Evolutionary conservation across 2,329 filamentous ascomycete species (phyloP).

Genomic region (Trichoderma sp.): DNA sequence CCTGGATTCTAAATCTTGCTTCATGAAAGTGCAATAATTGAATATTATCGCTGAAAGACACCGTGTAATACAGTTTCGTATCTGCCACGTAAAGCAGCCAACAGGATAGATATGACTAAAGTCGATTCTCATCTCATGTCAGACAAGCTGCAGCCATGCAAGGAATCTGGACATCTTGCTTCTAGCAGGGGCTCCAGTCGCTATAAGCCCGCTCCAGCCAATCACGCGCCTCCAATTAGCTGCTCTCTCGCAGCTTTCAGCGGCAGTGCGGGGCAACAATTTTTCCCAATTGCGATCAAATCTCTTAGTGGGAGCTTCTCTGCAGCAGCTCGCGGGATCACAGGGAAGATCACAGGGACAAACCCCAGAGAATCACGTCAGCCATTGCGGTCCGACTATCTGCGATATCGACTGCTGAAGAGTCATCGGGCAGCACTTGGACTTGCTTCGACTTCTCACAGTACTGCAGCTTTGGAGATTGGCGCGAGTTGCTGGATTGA

Average conservation of each 20-base stretch:
- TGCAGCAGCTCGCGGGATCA: conserved; percentile 24
- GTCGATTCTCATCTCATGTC: neutral
- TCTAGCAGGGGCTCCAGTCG: neutral
- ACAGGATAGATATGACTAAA: neutral
- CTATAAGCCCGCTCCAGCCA: conserved; percentile 12
- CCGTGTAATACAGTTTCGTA: neutral
- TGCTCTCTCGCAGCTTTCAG: conserved; percentile 7
- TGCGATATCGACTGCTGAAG: neutral
- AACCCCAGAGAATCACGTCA: conserved; percentile 23
- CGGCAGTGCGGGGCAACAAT: conserved; percentile 7
- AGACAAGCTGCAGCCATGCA: neutral
- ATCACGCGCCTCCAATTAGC: conserved; percentile 22
- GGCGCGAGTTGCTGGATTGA: neutral
- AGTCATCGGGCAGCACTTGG: neutral
- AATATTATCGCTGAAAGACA: neutral
- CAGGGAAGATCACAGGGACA: conserved; percentile 39
- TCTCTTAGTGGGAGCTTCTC: conserved; percentile 6
- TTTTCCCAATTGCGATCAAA: conserved; percentile 1
- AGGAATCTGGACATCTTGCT: neutral
- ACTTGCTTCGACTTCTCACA: neutral
- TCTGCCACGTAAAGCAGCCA: neutral
- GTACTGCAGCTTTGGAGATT: neutral
- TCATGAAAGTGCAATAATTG: neutral
- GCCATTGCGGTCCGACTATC: conserved; percentile 3
- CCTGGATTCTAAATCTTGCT: neutral